phyloP scores from a whole-genome alignment of 1,284 basidiomycete species.

The Agroathelia rolfsii region DNA sequence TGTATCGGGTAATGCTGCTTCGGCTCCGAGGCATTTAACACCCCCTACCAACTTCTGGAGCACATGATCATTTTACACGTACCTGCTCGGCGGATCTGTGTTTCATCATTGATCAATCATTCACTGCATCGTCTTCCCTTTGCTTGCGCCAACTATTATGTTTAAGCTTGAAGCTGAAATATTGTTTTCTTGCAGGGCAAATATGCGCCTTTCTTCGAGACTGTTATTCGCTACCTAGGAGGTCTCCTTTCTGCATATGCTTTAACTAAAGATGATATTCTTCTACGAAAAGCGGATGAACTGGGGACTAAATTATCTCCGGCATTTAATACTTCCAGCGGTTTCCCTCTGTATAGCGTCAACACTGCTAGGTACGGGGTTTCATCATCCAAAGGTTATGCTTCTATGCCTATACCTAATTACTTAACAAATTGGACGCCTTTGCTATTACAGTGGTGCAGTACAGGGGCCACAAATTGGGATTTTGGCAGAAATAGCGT shows the following conservation, averaged over 20 bases:
- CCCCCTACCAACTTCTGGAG: no score
- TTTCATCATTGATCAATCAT: not conserved
- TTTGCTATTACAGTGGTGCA: conserved; percentile 15
- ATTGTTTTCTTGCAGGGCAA: conserved; percentile 17
- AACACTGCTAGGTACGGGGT: conserved; percentile 36
- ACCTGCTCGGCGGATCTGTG: not conserved
- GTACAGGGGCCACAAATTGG: conserved; percentile 25
- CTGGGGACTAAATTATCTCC: conserved; percentile 41
- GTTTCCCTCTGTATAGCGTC: conserved; percentile 39
- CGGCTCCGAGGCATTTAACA: no score
- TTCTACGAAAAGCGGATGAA: conserved; percentile 41
- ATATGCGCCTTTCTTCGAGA: conserved; percentile 69
- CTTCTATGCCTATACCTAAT: not conserved
- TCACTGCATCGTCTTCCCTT: not conserved
- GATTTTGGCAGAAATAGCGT: conserved; percentile 45
- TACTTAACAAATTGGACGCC: no score
- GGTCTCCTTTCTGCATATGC: conserved; percentile 79
- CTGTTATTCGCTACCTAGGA: conserved; percentile 80
- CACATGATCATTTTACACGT: no score
- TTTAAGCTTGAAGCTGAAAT: conserved; percentile 2
- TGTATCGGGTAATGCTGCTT: no score
- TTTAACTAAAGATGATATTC: conserved; percentile 38
- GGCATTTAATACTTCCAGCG: conserved; percentile 37
- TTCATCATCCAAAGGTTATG: not conserved
- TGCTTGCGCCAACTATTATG: not conserved